phyloP scores from a whole-genome alignment of 192 early-diverging fungal species.

The Diversispora eburnea region DNA sequence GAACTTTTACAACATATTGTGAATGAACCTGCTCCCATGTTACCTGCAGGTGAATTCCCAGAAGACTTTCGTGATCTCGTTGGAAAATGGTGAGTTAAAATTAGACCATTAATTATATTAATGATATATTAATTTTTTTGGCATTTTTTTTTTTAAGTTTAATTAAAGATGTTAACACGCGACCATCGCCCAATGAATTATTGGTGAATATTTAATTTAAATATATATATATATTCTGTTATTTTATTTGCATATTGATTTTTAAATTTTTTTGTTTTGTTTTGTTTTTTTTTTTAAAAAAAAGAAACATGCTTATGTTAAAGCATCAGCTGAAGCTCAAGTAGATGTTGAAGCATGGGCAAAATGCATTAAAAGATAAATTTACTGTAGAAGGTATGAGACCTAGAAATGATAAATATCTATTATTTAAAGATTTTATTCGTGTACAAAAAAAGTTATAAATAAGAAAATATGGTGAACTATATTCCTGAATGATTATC shows the following conservation, averaged over 20 bases:
- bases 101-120: background rate
- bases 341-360: conserved; percentile 32
- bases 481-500: no score
- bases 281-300: conserved; percentile 2
- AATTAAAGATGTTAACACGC: conserved; percentile 50
- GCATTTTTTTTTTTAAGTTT: conserved; percentile 37
- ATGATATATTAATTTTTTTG: background rate
- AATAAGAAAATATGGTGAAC: no score
- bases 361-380: conserved; percentile 18
- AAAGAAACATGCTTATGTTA: conserved; percentile 54
- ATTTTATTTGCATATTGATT: background rate
- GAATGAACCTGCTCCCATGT: conserved; percentile 77
- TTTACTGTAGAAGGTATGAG: background rate
- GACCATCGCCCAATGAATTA: conserved; percentile 65
- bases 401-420: background rate
- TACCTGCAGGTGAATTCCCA: conserved; percentile 74
- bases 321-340: background rate
- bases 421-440: no score
- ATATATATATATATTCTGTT: background rate
- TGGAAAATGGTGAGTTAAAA: conserved; percentile 55
- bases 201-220: conserved; percentile 41
- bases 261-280: background rate
- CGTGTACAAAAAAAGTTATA: no score
- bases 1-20: conserved; percentile 92
- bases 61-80: conserved; percentile 76